These are phyloP conservation scores for Steccherinum ochraceum DNA, from an alignment of 768 basidiomycete genomes.

Conservation along the genomic window DNA sequence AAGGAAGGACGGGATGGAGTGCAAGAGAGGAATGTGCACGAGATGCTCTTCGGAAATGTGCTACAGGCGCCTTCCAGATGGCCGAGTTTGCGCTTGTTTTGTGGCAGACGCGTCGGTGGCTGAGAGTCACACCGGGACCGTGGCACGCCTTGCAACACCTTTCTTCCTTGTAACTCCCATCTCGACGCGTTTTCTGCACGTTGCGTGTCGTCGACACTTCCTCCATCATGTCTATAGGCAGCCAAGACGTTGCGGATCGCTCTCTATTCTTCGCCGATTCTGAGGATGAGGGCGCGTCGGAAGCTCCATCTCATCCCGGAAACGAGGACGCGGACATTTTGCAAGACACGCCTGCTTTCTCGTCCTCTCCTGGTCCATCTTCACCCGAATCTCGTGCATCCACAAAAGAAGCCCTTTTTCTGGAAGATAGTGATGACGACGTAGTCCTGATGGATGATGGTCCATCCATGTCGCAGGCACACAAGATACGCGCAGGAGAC, in stretches of 20 bases:
- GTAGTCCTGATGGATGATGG: too few relatives aligned
- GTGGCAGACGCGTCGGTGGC: constrained; percentile 27
- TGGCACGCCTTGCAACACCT: neutral
- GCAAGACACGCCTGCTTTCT: constrained; percentile 4
- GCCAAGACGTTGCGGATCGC: neutral
- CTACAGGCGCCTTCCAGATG: neutral
- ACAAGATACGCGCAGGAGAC: neutral
- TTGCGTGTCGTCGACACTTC: neutral
- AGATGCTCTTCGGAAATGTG: neutral
- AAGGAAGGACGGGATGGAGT: neutral
- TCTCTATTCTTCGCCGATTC: constrained; percentile 54
- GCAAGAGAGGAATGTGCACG: too few relatives aligned
- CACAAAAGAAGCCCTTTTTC: constrained; percentile 29
- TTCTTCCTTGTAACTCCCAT: neutral
- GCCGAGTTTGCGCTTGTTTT: constrained; percentile 32
- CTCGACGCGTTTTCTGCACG: neutral
- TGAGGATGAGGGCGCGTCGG: constrained; percentile 40
- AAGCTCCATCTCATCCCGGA: neutral
- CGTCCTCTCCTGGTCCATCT: neutral
- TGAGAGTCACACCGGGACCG: constrained; percentile 23
- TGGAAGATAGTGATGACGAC: constrained; percentile 40
- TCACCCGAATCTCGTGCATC: constrained; percentile 4
- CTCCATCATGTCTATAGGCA: too few relatives aligned
- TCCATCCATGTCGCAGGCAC: neutral
- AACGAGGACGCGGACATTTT: neutral